Evolutionary conservation across 345 rosid genomes (phyloP).

Genomic region (Syzygium grande): DNA sequence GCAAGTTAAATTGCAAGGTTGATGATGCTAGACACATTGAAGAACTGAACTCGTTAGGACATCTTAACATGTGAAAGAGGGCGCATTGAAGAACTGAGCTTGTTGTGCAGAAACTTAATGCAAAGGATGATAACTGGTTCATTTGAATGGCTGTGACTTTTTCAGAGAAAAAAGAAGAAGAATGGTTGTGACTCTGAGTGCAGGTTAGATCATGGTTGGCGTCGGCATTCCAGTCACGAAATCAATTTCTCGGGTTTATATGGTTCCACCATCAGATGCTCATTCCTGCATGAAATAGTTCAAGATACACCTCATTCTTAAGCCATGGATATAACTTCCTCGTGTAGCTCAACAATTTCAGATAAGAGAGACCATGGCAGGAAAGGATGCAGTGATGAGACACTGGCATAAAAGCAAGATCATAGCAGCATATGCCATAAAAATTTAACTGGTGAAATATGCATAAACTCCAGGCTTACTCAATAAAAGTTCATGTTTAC

Average conservation of each 20-base stretch:
- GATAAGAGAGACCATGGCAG: neutral
- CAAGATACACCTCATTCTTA: neutral
- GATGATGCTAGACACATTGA: neutral
- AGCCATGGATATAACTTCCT: neutral
- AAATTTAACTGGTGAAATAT: neutral
- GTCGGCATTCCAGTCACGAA: neutral
- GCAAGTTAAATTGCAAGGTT: neutral
- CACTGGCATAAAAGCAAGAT: neutral
- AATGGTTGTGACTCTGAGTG: neutral
- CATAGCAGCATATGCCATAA: neutral
- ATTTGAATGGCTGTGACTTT: neutral
- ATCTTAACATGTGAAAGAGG: neutral
- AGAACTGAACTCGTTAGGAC: neutral
- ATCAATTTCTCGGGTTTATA: neutral
- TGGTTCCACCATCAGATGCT: neutral
- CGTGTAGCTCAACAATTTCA: neutral
- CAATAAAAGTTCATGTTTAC: neutral
- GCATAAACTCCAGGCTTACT: neutral
- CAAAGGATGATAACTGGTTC: neutral
- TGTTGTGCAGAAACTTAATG: neutral
- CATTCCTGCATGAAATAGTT: neutral
- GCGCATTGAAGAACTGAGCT: neutral
- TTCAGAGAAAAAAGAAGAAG: neutral
- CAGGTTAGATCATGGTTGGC: neutral
- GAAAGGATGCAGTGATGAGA: neutral